Percentiles rank a stretch among this genome's conserved stretches.
Evolutionary conservation across 176 grass and related monocot species (phyloP).

Genomic region (Carex cristatella): DNA sequence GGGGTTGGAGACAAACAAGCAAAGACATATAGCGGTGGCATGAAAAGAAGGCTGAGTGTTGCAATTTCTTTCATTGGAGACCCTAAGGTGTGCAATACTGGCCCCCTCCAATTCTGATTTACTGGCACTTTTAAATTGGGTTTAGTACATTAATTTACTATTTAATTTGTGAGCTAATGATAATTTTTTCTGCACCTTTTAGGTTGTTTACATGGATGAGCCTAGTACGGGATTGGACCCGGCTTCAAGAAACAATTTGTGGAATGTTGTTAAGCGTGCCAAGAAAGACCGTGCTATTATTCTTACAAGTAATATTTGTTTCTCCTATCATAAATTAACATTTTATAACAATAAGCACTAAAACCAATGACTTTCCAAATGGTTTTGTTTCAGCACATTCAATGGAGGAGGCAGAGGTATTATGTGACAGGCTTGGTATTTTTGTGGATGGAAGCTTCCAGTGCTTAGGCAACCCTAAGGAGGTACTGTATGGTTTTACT

Average conservation of each 20-base stretch:
- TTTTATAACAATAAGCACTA: not conserved
- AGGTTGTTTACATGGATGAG: conserved; percentile 98
- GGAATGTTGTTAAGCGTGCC: conserved; percentile 69
- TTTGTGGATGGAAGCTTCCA: conserved; percentile 73
- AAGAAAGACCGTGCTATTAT: conserved; percentile 85
- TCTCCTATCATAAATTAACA: not conserved
- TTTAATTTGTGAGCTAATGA: not conserved
- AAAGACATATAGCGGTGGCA: conserved; percentile 81
- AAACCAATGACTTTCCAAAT: not conserved
- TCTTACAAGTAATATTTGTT: conserved; percentile 62
- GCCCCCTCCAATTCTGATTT: not conserved
- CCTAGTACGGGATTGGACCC: conserved; percentile 89
- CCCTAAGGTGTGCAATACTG: conserved; percentile 45
- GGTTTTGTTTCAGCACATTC: conserved; percentile 67
- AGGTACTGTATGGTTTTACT: conserved; percentile 37
- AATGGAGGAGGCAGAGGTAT: conserved; percentile 83
- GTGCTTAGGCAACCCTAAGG: conserved; percentile 72
- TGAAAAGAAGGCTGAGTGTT: conserved; percentile 97
- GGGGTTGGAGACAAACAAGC: conserved; percentile 76
- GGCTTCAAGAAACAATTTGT: conserved; percentile 58
- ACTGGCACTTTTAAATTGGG: not conserved
- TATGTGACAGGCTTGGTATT: conserved; percentile 76
- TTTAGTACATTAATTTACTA: conserved; percentile 6
- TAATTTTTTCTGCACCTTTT: not conserved
- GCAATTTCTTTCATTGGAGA: conserved; percentile 80